Conservation (phyloP, 192 early-diverging fungal genomes). For the Rhizoclosmatium globosum region DNA sequence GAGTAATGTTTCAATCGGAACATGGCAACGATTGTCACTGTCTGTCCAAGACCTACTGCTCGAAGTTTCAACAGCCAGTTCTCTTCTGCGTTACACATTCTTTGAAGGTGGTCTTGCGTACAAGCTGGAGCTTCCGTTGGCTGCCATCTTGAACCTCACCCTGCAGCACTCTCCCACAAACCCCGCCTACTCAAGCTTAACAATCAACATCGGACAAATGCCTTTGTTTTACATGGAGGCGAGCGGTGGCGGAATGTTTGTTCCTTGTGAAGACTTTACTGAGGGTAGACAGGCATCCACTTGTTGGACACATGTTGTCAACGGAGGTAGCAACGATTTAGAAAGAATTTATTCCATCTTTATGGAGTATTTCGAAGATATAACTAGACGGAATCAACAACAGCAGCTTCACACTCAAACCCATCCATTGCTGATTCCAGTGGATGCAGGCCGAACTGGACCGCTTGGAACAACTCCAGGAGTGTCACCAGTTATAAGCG, state of each 20-base stretch:
- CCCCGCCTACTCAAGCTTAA: slow-evolving; percentile 16
- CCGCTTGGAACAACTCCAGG: neutral
- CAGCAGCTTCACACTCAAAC: slow-evolving; percentile 9
- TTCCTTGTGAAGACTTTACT: slow-evolving; percentile 49
- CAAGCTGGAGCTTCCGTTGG: slow-evolving; percentile 43
- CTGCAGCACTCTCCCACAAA: slow-evolving; percentile 33
- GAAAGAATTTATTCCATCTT: slow-evolving; percentile 17
- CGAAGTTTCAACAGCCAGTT: slow-evolving; percentile 2
- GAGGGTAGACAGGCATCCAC: slow-evolving; percentile 36
- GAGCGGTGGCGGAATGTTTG: slow-evolving; percentile 13
- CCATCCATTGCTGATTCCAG: neutral
- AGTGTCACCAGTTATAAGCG: neutral
- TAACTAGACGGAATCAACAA: neutral
- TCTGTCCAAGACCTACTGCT: slow-evolving; percentile 38
- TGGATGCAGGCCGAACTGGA: neutral
- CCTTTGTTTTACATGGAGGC: slow-evolving; percentile 35
- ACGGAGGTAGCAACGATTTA: slow-evolving; percentile 21
- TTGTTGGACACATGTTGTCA: slow-evolving; percentile 37
- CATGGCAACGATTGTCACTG: slow-evolving; percentile 42
- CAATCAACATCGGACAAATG: slow-evolving; percentile 19
- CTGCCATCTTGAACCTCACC: slow-evolving; percentile 29
- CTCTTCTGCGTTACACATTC: slow-evolving; percentile 32
- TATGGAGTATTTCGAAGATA: slow-evolving; percentile 20
- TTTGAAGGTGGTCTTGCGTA: slow-evolving; percentile 38
- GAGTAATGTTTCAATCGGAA: slow-evolving; percentile 30